Base-by-base conservation (phyloP, 306 rosid species). In the Oxytropis ochrocephala region DNA sequence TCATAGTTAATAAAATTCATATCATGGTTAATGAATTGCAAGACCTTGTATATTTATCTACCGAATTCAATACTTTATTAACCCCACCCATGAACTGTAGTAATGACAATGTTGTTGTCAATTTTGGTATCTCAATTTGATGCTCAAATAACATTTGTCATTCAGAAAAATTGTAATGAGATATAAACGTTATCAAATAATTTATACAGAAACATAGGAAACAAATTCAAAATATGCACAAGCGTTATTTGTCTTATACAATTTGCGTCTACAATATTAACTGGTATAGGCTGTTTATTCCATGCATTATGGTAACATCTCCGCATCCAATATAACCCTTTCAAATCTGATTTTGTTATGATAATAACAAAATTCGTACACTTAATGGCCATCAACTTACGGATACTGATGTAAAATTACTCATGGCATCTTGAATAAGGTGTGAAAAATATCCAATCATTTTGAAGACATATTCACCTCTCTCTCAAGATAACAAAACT, bases 401-500 rank as follows among this genome's bases (percentile, higher is more conserved):
- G 30, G 35, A 46, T 11, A 29, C 13, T 12, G 8, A 41, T 29
- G 51, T 27, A 46, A 47, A 32, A 58, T 12, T n/a, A 33, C 61
- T 70, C 41, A 30, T 58, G n/a, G 59, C 59, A 69, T 61, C 60
- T 54, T 41, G 1, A 71, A 42, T 63, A 51, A 39, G 56, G 17
- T 52, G 64, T 51, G 48, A 67, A 35, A 60, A 38, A 8, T 52
- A 67, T 70, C 56, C 65, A 60, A 57, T 21, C 66, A 30, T 30
- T 27, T 27, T 7, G 55, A 35, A 4, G 53, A 17, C 50, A 54
- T 14, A 46, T 39, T 87, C 78, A 83, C 72, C 47, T 83, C 1
- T 75, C 85, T 78, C 94, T 86, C 90, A 93, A 69, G 39, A 90
- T 92, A 51, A 93, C 91, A 55, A 49, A 90, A 75, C 76, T 88